A percentile compares a stretch with the other conserved stretches of the same genome.
Conservation (phyloP, 1,284 basidiomycete species). For the Thelephora terrestris region DNA sequence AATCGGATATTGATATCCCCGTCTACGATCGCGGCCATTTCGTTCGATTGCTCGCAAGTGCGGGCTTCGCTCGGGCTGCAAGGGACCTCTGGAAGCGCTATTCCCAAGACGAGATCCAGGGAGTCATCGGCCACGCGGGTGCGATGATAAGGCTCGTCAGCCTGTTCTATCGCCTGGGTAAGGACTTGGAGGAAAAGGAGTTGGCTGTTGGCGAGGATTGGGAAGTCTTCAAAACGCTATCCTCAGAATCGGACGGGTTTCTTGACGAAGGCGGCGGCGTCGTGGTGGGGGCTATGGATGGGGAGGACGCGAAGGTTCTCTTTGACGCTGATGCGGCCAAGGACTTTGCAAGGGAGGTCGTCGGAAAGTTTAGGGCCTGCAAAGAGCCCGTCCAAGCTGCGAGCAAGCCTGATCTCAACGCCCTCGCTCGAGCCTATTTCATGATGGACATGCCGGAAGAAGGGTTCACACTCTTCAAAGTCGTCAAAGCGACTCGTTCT, state of each 20-base stretch:
- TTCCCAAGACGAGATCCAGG: constrained; percentile 30
- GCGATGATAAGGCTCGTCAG: constrained; percentile 48
- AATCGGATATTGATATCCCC: constrained; percentile 30
- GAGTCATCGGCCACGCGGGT: constrained; percentile 34
- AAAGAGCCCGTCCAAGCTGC: constrained; percentile 39
- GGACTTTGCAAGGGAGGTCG: constrained; percentile 35
- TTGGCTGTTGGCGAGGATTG: background rate
- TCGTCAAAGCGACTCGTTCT: constrained; percentile 34
- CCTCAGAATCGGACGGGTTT: too few relatives aligned
- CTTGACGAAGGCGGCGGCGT: background rate
- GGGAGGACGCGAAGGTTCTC: constrained; percentile 22
- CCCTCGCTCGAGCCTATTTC: constrained; percentile 51
- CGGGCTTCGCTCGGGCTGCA: constrained; percentile 37
- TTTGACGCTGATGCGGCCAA: constrained; percentile 21
- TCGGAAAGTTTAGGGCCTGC: constrained; percentile 30
- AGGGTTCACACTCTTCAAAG: constrained; percentile 38
- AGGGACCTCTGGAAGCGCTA: constrained; percentile 48
- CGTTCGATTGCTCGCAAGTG: constrained; percentile 33
- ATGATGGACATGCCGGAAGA: constrained; percentile 38
- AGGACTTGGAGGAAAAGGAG: constrained; percentile 11
- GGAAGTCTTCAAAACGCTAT: background rate
- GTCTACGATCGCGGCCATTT: constrained; percentile 34
- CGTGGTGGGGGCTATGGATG: background rate
- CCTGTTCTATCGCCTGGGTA: constrained; percentile 32
- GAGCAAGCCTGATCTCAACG: constrained; percentile 41